These are phyloP conservation scores for Primulina eburnea DNA, from an alignment of 257 asterid species.

Conservation along the genomic window DNA sequence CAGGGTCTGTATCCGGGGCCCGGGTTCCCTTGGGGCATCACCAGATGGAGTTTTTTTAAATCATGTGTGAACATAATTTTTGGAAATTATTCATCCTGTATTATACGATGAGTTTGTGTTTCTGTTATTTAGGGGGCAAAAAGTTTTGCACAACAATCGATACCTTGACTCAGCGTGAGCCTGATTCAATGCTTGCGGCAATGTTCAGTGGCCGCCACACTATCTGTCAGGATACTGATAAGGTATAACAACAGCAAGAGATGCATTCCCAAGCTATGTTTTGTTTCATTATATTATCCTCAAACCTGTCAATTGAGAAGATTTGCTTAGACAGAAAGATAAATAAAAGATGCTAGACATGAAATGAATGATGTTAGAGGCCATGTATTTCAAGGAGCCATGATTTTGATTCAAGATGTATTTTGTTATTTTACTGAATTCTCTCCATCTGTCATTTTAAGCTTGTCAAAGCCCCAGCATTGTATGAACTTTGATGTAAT, in stretches of 20 bases:
- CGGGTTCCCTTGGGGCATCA: too few relatives aligned
- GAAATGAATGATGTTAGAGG: background rate
- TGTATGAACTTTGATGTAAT: conserved; percentile 6
- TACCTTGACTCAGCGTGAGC: conserved; percentile 84
- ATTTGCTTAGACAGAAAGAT: background rate
- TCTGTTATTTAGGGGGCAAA: conserved; percentile 59
- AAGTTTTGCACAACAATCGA: conserved; percentile 80
- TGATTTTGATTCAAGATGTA: background rate
- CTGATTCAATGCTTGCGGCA: conserved; percentile 92
- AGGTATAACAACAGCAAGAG: conserved; percentile 41
- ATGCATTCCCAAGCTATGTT: conserved; percentile 4
- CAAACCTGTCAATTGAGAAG: conserved; percentile 7
- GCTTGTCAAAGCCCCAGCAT: conserved; percentile 1
- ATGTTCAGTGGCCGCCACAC: conserved; percentile 97
- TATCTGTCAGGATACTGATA: conserved; percentile 57
- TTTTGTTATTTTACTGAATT: background rate
- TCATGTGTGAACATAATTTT: background rate
- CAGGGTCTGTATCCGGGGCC: too few relatives aligned
- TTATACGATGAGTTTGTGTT: conserved; percentile 12
- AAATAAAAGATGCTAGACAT: background rate
- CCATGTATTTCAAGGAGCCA: conserved; percentile 9
- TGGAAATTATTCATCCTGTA: background rate
- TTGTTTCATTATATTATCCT: background rate
- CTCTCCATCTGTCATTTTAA: background rate
- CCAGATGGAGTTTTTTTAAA: background rate